Evolutionary conservation across 2,329 filamentous ascomycete genomes (phyloP).

Genomic region (Penicillium janthinellum): DNA sequence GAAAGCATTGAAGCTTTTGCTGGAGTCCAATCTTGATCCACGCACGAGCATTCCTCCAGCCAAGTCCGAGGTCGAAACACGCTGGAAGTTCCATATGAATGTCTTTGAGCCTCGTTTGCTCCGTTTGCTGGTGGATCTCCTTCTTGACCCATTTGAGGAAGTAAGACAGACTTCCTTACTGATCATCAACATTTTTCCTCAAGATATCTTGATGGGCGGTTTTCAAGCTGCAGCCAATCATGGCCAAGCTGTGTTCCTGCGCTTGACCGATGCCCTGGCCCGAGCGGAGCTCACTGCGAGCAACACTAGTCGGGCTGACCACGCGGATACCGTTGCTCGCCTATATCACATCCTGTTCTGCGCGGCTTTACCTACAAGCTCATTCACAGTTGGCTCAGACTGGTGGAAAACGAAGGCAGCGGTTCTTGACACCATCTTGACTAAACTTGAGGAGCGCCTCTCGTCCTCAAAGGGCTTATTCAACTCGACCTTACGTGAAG

Average conservation of each 20-base stretch:
- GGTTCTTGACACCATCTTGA: constrained; percentile 61
- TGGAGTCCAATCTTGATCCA: constrained; percentile 68
- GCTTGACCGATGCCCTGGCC: constrained; percentile 35
- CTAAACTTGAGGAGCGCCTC: constrained; percentile 66
- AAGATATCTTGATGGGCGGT: constrained; percentile 28
- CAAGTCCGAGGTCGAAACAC: constrained; percentile 53
- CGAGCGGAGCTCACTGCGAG: constrained; percentile 44
- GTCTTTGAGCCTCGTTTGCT: constrained; percentile 45
- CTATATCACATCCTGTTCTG: constrained; percentile 70
- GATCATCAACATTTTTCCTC: constrained; percentile 47
- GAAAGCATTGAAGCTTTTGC: constrained; percentile 67
- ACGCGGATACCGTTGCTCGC: constrained; percentile 86
- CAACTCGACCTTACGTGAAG: constrained; percentile 64
- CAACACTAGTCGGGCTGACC: constrained; percentile 78
- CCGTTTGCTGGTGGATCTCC: constrained; percentile 70
- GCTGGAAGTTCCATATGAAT: constrained; percentile 53
- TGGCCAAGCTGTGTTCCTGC: constrained; percentile 26
- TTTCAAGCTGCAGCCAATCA: constrained; percentile 11
- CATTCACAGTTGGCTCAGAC: constrained; percentile 1
- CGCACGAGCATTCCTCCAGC: constrained; percentile 44
- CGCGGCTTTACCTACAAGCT: constrained; percentile 50
- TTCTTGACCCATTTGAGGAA: constrained; percentile 92
- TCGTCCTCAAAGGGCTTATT: constrained; percentile 65
- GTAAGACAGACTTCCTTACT: constrained; percentile 63
- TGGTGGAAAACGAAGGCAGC: constrained; percentile 45